Base-by-base conservation (phyloP, 129 eudicot species). In the Solidago caesia region DNA sequence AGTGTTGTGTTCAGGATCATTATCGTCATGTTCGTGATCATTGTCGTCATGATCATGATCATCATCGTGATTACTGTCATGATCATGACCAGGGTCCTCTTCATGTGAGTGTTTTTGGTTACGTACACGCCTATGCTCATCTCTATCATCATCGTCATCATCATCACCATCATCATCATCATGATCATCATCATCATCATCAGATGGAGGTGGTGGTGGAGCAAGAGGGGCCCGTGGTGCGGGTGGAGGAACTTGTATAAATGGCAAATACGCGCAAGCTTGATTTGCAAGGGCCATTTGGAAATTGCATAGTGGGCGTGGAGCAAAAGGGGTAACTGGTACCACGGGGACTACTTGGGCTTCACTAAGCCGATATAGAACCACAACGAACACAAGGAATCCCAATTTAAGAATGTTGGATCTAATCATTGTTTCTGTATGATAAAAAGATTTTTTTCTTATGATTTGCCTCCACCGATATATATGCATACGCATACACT, bases 231-330 rank as follows among this genome's bases (percentile, higher is more conserved):
- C 43, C 5, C 84, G 87, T 1, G 88, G 88, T 12, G 92, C 44
- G 0, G 81, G 87, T 16, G 87, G 85, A 3, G 88, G 82, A 26
- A 72, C 70, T 26, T 83, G 84, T 42, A 39, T 59, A 47, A 42
- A 88, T 10, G 97, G 97, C 1, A 88, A 67, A 74, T 33, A 33
- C 1, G 82, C 71, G 75, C 98, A 90, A 2, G 97, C 97, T 49
- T 82, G 87, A 68, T 88, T 93, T 5, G 84, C 97, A 47, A 90
- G 85, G 44, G 87, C 82, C 84, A 89, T 79, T 75, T 89, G 96
- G 77, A 85, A 87, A 1, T 64, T 67, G 68, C 98, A 92, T 52
- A 92, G 90, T 0, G 96, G 95, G 29, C 84, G 84, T 7, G 79
- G 83, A 11, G 70, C 16, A 74, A 80, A 29, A 43, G 87, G 84